Percentiles rank a stretch among this genome's conserved stretches.
phyloP scores from a whole-genome alignment of 768 basidiomycete species.

The Sutorius australiensis region DNA sequence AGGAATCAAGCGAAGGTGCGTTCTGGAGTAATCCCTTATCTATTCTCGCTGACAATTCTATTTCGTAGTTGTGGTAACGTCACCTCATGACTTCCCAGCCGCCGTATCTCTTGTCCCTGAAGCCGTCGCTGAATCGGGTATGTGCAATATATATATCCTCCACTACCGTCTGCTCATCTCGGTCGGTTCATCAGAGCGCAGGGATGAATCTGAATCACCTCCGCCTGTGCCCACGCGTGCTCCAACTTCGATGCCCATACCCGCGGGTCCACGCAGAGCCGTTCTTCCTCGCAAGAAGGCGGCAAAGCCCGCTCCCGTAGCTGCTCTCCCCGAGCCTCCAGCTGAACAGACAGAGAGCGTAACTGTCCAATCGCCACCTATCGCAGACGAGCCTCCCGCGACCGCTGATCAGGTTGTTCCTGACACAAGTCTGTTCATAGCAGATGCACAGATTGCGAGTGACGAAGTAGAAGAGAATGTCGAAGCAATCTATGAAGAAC shows the following conservation, averaged over 20 bases:
- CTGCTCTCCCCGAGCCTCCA: constrained; percentile 27
- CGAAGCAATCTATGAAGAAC: neutral
- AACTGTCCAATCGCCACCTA: neutral
- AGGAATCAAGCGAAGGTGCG: constrained; percentile 21
- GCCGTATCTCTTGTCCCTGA: constrained; percentile 4
- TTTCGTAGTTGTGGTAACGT: constrained; percentile 10
- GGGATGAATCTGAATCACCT: constrained; percentile 26
- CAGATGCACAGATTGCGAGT: constrained; percentile 14
- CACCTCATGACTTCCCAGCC: constrained; percentile 11
- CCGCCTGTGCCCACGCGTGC: constrained; percentile 34
- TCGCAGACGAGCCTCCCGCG: constrained; percentile 1
- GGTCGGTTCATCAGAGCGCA: constrained; percentile 14
- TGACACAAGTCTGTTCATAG: neutral
- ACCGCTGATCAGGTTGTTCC: constrained; percentile 1
- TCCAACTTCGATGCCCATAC: constrained; percentile 66
- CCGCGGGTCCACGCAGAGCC: constrained; percentile 67
- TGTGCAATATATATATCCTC: neutral
- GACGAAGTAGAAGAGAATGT: constrained; percentile 1
- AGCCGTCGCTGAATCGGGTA: constrained; percentile 15
- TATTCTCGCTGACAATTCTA: constrained; percentile 3
- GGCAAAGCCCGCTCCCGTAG: constrained; percentile 46
- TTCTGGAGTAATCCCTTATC: neutral
- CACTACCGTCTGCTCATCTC: constrained; percentile 10
- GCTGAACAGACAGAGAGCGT: constrained; percentile 9
- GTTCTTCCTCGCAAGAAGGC: constrained; percentile 71